A percentile compares a stretch with the other conserved stretches of the same genome.
Conservation (phyloP, 352 stramenopile species). For the Plasmopara viticola region DNA sequence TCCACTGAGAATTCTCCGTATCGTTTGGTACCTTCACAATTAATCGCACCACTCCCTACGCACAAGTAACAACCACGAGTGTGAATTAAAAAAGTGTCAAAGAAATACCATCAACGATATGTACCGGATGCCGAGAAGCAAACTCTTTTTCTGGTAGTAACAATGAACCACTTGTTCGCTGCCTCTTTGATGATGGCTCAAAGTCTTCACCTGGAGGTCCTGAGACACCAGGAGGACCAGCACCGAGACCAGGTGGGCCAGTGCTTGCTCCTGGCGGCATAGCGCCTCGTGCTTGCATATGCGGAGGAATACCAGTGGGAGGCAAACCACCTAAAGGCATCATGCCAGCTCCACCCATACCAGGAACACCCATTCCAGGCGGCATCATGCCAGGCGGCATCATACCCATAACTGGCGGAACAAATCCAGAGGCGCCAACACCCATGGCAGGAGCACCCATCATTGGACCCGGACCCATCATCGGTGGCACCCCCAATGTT, state of each 20-base stretch:
- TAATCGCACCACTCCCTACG: constrained; percentile 60
- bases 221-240: constrained; percentile 32
- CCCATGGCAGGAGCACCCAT: constrained; percentile 22
- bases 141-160: constrained; percentile 81
- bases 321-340: constrained; percentile 14
- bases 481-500: constrained; percentile 10
- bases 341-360: constrained; percentile 12
- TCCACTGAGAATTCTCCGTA: constrained; percentile 86
- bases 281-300: constrained; percentile 19
- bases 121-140: constrained; percentile 61
- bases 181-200: constrained; percentile 63
- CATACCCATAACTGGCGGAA: constrained; percentile 21
- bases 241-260: constrained; percentile 26
- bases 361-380: constrained; percentile 16
- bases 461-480: constrained; percentile 18
- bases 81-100: constrained; percentile 2
- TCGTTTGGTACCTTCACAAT: constrained; percentile 83
- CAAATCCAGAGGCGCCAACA: constrained; percentile 6
- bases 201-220: constrained; percentile 25
- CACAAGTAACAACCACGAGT: constrained; percentile 4
- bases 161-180: constrained; percentile 50
- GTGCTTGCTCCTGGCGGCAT: constrained; percentile 18
- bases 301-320: constrained; percentile 23
- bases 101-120: constrained; percentile 4
- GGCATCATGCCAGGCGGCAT: constrained; percentile 22